Base-by-base conservation (phyloP, 164 flowering plant species). In the Sedum album region DNA sequence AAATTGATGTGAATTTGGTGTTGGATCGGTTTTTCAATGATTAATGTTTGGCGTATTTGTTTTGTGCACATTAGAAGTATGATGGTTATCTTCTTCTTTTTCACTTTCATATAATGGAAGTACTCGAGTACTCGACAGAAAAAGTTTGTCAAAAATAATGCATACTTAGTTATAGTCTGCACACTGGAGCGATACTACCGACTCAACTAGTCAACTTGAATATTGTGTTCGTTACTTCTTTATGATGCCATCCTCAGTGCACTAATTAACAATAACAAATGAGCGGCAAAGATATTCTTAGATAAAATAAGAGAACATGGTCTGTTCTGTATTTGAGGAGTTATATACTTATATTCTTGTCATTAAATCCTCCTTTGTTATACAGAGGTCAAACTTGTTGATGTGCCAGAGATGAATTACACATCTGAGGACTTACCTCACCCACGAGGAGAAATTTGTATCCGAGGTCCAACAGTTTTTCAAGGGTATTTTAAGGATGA, bases 321-420 rank as follows among this genome's bases (percentile, higher is more conserved):
- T 4, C 33, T 57, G 31, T 26, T 57, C 4, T 28, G 33, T 28
- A 57, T 28, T 57, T 28, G 62, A 57, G 28, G 61, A 55, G 28
- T 53, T 10, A 26, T n/a, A n/a, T n/a, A n/a, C n/a, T n/a, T n/a
- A n/a, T 23, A 28, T 26, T 55, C 62, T 11, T 57, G 17, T 57
- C 18, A 26, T 17, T 10, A n/a, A 31, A 23, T 28, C 1, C 31
- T 18, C 31, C 33, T 57, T 44, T 57, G 33, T 57, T 57, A 13
- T 79, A 57, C 91, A 94, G 98, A 94, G 82, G 73, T 94, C 67
- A 94, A 94, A 80, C 97, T 90, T 67, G 86, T 83, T 65, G 97
- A 94, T 78, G 98, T 94, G 72, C 97, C 97, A 39, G 97, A 91
- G 81, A 93, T 91, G 84, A 93, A 88, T 76, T 94, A 94, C 75